Evolutionary conservation across 2,329 filamentous ascomycete genomes (phyloP).

Genomic region (Pseudogymnoascus sp.): DNA sequence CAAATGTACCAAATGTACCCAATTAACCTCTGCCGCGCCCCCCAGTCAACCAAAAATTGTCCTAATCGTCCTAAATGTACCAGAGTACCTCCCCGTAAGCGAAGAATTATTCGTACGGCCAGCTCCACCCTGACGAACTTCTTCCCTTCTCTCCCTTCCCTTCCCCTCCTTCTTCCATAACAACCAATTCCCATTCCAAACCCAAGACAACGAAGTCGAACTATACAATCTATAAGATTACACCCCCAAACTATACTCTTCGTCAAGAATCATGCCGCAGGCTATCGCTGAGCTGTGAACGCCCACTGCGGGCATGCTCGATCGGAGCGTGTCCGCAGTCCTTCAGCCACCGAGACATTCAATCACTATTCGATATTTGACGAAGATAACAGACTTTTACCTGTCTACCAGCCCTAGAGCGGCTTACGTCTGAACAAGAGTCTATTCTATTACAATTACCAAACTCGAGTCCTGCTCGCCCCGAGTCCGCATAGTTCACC

Average conservation of each 20-base stretch:
- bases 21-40: background rate
- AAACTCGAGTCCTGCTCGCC: conserved; percentile 21
- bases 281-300: conserved; percentile 89
- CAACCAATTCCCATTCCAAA: conserved; percentile 17
- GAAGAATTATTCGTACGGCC: conserved; percentile 2
- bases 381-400: conserved; percentile 56
- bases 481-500: conserved; percentile 1
- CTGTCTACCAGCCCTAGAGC: conserved; percentile 20
- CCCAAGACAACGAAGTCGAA: conserved; percentile 60
- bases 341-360: conserved; percentile 73
- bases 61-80: background rate
- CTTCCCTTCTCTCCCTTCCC: conserved; percentile 20
- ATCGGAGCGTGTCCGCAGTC: conserved; percentile 61
- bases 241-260: conserved; percentile 38
- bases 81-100: background rate
- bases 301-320: conserved; percentile 63
- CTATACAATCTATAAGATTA: conserved; percentile 31
- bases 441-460: background rate
- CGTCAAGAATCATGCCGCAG: conserved; percentile 68
- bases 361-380: conserved; percentile 56
- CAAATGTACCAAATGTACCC: background rate
- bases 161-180: conserved; percentile 16
- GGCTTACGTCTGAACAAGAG: conserved; percentile 9
- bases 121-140: conserved; percentile 17
- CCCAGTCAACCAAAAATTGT: background rate